Evolutionary conservation across 495 filamentous ascomycete species (phyloP), one percentile per base, ranked within the genome.

Genomic region (Lasiosphaeris hirsuta): DNA sequence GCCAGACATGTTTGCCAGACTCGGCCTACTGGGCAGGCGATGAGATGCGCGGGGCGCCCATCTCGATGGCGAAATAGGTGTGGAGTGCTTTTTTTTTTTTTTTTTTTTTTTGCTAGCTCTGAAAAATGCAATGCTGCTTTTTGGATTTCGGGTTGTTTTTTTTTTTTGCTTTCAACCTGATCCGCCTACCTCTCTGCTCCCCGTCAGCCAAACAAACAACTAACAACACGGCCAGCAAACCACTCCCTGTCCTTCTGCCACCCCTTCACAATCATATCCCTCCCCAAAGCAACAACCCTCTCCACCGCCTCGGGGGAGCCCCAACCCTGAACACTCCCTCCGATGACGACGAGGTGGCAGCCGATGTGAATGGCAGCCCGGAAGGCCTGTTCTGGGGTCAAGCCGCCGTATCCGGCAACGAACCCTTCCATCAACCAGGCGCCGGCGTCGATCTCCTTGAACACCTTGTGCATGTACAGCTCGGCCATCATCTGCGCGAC

Each of bases 401-500:
- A 30, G 1, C n/a, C 9, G 1, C 56, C 56, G 33, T 58, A 58
- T 17, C 56, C 56, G 0, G 6, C 40, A 10, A 58, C 9, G 17
- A 52, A 58, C n/a, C 56, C 56, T 40, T 53, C n/a, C 7, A 58
- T 39, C 6, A 58, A 8, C 56, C 56, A 58, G 3, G 3, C 18
- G 1, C 56, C 49, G 4, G 56, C 56, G 17, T 52, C 41, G 15
- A 58, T 58, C 1, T 30, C 13, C 49, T 58, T 53, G 56, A 52
- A 58, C 1, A 58, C 15, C 49, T 58, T 36, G 23, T 39, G 41
- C 56, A 52, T 52, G 14, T 23, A 52, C 34, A 58, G 14, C 56
- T 58, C 56, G 13, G 56, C 56, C 19, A 58, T 44, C 56, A 58
- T 58, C 40, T 58, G 56, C 30, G 48, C 56, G 2, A 58, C 41